phyloP scores from a whole-genome alignment of 306 rosid genomes.

The Pueraria montana region DNA sequence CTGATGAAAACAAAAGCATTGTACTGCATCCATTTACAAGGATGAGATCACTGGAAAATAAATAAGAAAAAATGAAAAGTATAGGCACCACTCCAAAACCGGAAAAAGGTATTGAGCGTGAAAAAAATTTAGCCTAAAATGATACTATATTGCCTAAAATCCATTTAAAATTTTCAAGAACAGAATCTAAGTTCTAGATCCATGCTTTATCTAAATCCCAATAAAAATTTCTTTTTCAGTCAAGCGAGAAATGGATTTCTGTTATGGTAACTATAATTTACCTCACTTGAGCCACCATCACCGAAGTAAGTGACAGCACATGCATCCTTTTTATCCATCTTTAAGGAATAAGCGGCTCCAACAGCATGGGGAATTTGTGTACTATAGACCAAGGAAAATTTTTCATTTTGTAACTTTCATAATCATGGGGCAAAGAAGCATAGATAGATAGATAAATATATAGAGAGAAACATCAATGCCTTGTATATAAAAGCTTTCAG shows the following conservation, averaged over 20 bases:
- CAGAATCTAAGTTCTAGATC: constrained; percentile 15
- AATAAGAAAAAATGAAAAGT: background rate
- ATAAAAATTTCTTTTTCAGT: background rate
- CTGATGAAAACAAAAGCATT: constrained; percentile 17
- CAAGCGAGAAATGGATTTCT: constrained; percentile 8
- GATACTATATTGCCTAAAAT: constrained; percentile 28
- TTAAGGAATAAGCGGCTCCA: constrained; percentile 96
- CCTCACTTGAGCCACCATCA: constrained; percentile 99
- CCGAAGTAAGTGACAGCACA: constrained; percentile 88
- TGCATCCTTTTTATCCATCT: constrained; percentile 86
- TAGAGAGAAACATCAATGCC: background rate
- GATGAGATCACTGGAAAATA: constrained; percentile 4
- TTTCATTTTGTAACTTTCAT: constrained; percentile 22
- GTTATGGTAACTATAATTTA: constrained; percentile 42
- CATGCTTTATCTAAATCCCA: constrained; percentile 10
- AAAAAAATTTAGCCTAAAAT: background rate
- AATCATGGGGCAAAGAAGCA: constrained; percentile 2
- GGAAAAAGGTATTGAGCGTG: background rate
- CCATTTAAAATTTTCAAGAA: background rate
- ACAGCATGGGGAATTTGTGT: constrained; percentile 95
- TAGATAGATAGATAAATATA: background rate
- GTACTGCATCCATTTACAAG: background rate
- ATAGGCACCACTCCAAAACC: background rate
- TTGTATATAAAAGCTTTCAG: background rate
- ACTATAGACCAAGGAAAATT: constrained; percentile 52